Percentiles rank a stretch among this genome's conserved stretches.
phyloP scores from a whole-genome alignment of 345 rosid genomes.

The Clausena lansium region DNA sequence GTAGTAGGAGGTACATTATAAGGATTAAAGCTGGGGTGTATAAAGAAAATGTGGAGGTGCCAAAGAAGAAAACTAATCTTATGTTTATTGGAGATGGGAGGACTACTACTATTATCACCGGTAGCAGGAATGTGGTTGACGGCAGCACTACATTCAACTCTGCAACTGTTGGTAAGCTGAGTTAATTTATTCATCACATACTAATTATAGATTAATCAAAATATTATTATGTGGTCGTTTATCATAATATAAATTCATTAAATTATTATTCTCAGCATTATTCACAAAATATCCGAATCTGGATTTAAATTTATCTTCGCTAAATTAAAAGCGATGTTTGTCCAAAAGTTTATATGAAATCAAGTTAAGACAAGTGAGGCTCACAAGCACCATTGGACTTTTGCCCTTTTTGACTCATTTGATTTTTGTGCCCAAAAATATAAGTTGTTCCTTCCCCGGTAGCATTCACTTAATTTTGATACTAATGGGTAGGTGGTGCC shows the following conservation, averaged over 20 bases:
- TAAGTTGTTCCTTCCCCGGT: not conserved
- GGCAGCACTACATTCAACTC: conserved; percentile 91
- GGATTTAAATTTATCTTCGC: no score
- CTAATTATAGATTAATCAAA: not conserved
- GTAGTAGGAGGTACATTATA: conserved; percentile 59
- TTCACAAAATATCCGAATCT: no score
- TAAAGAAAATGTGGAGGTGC: conserved; percentile 73
- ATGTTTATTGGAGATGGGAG: conserved; percentile 96
- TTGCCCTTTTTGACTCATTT: no score
- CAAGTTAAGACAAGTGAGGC: no score
- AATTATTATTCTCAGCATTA: no score
- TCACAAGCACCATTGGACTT: no score
- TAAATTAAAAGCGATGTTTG: no score
- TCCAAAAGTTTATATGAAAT: no score
- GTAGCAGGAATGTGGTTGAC: conserved; percentile 65
- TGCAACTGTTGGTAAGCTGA: conserved; percentile 78
- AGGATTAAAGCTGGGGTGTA: conserved; percentile 79
- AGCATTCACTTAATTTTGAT: not conserved
- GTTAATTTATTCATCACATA: no score
- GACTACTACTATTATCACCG: conserved; percentile 68
- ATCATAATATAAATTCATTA: no score
- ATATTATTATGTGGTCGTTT: no score
- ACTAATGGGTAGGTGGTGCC: not conserved
- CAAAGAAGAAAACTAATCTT: conserved; percentile 53
- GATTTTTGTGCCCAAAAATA: no score